Conservation (phyloP, 2,329 filamentous ascomycete species). For the Nothopassalora personata region DNA sequence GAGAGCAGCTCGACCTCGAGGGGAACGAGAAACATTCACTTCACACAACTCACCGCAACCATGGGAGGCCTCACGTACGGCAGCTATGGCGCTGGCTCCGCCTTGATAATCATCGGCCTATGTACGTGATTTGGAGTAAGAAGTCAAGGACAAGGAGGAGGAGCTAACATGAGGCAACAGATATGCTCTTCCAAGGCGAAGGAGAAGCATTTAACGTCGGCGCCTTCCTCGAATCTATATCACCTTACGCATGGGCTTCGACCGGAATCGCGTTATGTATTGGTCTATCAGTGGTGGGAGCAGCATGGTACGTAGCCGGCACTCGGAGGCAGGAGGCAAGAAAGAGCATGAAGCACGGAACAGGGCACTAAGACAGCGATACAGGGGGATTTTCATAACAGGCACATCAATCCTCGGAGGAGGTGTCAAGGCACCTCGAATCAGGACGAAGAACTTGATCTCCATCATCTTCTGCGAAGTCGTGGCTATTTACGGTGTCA, state of each 20-base stretch:
- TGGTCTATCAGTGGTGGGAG: conserved; percentile 90
- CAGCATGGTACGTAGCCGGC: conserved; percentile 66
- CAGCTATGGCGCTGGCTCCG: conserved; percentile 32
- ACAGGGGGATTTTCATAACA: conserved; percentile 97
- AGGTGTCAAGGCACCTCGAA: conserved; percentile 92
- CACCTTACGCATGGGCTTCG: conserved; percentile 88
- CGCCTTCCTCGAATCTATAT: conserved; percentile 87
- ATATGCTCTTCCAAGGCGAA: conserved; percentile 97
- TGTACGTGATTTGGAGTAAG: conserved; percentile 26
- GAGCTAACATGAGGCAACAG: conserved; percentile 46
- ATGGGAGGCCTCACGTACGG: conserved; percentile 35
- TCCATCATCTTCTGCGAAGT: conserved; percentile 99
- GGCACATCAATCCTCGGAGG: conserved; percentile 95
- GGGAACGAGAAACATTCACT: conserved; percentile 12
- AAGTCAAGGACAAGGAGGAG: conserved; percentile 6
- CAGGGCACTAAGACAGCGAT: conserved; percentile 16
- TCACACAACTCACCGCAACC: conserved; percentile 7
- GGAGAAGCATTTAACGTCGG: conserved; percentile 97
- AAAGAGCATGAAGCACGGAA: background rate
- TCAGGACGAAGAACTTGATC: conserved; percentile 98
- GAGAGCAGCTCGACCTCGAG: background rate
- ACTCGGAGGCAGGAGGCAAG: conserved; percentile 2
- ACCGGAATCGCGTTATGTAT: conserved; percentile 92
- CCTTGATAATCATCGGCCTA: conserved; percentile 34
- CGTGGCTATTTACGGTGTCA: conserved; percentile 98